Base-by-base conservation (phyloP, 225 moss, liverwort and hornwort species). In the Pleurozium schreberi region DNA sequence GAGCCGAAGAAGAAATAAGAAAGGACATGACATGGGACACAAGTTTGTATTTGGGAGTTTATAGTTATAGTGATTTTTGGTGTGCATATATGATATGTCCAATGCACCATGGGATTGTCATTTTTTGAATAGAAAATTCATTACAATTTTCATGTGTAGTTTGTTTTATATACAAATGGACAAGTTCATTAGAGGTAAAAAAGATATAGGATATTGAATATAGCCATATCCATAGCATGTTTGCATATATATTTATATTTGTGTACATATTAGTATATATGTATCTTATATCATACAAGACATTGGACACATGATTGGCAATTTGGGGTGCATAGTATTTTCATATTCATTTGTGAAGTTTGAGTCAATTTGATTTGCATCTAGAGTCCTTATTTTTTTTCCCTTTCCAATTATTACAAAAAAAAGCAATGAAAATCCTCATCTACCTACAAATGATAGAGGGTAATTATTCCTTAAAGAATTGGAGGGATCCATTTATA, bases 31-130 rank as follows among this genome's bases (percentile, higher is more conserved):
- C 2, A 10, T 28, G 1, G 8, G 16, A 17, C 3, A 28, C 10
- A 45, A 42, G 18, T 30, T 43, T 2, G 6, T 5, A 73, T 73
- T 45, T 30, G 0, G 0, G 10, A 2, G 18, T 0, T 4, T 5
- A 28, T 18, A 45, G 3, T 30, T 0, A 30, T 18, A 31, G 4
- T 7, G 30, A 47, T 31, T 75, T 75, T 12, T 1, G 3, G 8
- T 5, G 20, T 50, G 33, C 8, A 33, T 75, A 49, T 50, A 12
- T 3, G 0, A 75, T 12, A 75, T 33, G 4, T 33, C 0, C 1
- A 0, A 49, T 12, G 12, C 34, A 13, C 34, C 13, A 21, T 34
- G 2, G 13, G 1, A 50, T 21, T 21, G 4, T 34, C 50, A 75
- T 34, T 31, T 47, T 17, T 33, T 20, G 2, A 33, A 75, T 33